A percentile compares a stretch with the other conserved stretches of the same genome.
Conservation (phyloP, 495 filamentous ascomycete genomes). For the Penicillium simplicissimum region DNA sequence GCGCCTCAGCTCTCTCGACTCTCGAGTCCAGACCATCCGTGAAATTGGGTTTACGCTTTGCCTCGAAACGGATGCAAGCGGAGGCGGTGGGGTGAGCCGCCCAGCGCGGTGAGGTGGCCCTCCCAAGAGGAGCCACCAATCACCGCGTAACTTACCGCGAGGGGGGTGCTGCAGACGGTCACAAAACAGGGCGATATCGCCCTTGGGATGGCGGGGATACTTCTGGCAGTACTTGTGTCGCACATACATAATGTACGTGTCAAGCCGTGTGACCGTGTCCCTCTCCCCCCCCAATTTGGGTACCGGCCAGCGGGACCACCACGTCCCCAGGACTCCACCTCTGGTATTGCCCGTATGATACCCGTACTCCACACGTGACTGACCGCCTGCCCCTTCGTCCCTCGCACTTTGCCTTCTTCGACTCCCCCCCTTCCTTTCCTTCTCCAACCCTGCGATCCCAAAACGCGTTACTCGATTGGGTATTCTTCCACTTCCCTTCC, state of each 20-base stretch:
- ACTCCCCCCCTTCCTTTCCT: constrained; percentile 40
- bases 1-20: neutral
- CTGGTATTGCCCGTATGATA: neutral
- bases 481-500: constrained; percentile 47
- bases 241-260: neutral
- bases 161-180: neutral
- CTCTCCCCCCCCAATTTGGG: no score
- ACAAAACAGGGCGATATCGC: constrained; percentile 3
- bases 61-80: constrained; percentile 20
- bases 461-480: constrained; percentile 58
- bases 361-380: constrained; percentile 29
- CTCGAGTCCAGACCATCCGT: constrained; percentile 18
- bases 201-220: neutral
- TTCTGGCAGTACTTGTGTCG: neutral
- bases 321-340: neutral
- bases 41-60: constrained; percentile 18
- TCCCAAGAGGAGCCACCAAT: neutral
- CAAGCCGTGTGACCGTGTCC: neutral
- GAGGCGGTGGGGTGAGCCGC: constrained; percentile 9
- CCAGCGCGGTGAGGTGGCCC: constrained; percentile 5
- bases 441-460: constrained; percentile 45
- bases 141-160: neutral
- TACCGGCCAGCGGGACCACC: no score
- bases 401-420: constrained; percentile 46
- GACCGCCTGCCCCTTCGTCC: constrained; percentile 44